Base-by-base conservation (phyloP, 139 green algal genomes). In the Coccomyxa sp. region DNA sequence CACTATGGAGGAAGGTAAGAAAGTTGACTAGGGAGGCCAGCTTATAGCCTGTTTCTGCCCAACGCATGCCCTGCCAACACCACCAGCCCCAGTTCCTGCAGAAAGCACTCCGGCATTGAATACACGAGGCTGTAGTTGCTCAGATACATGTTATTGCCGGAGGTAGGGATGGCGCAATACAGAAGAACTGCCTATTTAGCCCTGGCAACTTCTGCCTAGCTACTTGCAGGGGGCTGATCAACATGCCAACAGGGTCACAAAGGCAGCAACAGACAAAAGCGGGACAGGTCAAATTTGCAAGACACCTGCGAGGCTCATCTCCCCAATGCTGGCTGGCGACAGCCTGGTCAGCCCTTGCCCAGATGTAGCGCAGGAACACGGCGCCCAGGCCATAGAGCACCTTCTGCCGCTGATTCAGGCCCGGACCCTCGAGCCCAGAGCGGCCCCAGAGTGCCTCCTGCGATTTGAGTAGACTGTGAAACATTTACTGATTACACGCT, bases 381-480 rank as follows among this genome's bases (percentile, higher is more conserved):
- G 84, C 76, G 9, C 87, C 88, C 0, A 89, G 38, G 18, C 86
- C 86, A 70, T 89, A 90, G 31, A 84, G 37, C 5, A 81, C 0
- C 5, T 85, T 78, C 85, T 97, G 92, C 29, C 29, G 6, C 2
- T 27, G 31, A 10, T 41, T 88, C 12, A 95, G 79, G 6, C 85
- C 89, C 6, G 87, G 87, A 9, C 92, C 92, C 39, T 92, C 92
- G n/a, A 94, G 82, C 0, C 91, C 90, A 27, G 76, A 89, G 34
- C 80, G 55, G 12, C 86, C 85, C 6, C 82, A 86, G 36, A 55
- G 68, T 77, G 80, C 41, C 76, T 64, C 34, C 54, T 55, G 2
- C 74, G 38, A n/a, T n/a, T n/a, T n/a, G n/a, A n/a, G n/a, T n/a
- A n/a, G n/a, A n/a, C n/a, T n/a, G n/a, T n/a, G n/a, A n/a, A n/a